Evolutionary conservation across 192 early-diverging fungal species (phyloP), one percentile per base, ranked within the genome.

Genomic region (Coemansia sp.): DNA sequence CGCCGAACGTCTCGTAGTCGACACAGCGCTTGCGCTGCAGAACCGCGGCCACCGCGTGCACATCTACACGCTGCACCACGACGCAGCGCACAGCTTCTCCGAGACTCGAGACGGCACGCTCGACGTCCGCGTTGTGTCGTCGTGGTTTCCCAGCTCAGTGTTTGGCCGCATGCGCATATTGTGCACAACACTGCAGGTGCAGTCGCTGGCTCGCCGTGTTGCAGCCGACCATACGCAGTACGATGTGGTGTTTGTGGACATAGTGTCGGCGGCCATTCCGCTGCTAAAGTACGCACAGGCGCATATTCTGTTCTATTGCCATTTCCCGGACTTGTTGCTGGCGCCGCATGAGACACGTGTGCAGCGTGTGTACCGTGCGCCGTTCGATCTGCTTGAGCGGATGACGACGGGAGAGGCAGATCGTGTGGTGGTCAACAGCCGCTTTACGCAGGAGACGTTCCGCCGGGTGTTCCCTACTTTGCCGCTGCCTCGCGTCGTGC

Each of bases 231-330:
- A 58, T 6, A 64, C 72, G 8, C 72, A 86, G 10, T 89, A 79
- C 61, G 93, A 98, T 63, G 84, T 93, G 3, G 59, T 92, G 10
- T 82, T 98, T 58, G 88, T 92, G 5, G 96, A 98, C 84, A 92
- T 95, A 76, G 73, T 96, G 21, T 91, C 92, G 20, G 87, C 89
- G 6, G 85, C 87, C 12, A 86, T 95, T 21, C 94, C 94, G n/a
- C 47, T 96, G 12, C 73, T 96, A 42, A 81, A 78, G 34, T 83
- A 86, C 64, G 68, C 87, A 37, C 83, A 86, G 23, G 80, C 87
- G 17, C 75, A 90, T 75, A 86, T 96, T 10, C 75, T 98, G 42
- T 98, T 98, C 75, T 98, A 98, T 71, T 95, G 96, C 70, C 96
- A 98, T 60, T 96, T 94, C 64, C 96, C 96, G 0, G 96, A 98